Evolutionary conservation across 2,329 filamentous ascomycete genomes (phyloP).

Genomic region (Colletotrichum chrysophilum): DNA sequence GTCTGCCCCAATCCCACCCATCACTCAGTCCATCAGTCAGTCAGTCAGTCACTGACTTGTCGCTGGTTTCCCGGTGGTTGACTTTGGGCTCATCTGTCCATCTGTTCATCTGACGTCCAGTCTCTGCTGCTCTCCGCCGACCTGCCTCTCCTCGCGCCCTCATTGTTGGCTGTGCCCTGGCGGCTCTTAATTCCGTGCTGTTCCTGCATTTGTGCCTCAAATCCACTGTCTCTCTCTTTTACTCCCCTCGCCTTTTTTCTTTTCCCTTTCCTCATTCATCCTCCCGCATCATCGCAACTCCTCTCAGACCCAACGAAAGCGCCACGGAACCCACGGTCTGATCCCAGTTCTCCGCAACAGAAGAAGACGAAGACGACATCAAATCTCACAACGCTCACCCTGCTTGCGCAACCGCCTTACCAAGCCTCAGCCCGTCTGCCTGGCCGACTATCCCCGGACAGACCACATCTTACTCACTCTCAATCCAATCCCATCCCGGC

Average conservation of each 20-base stretch:
- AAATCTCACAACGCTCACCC: background rate
- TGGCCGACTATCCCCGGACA: slow-evolving; percentile 1
- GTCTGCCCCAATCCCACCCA: background rate
- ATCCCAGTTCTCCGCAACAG: background rate
- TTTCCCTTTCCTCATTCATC: slow-evolving; percentile 5
- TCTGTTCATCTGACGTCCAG: slow-evolving; percentile 24
- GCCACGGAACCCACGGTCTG: background rate
- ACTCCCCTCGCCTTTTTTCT: slow-evolving; percentile 7
- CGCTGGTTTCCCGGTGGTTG: slow-evolving; percentile 12
- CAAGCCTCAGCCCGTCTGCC: background rate
- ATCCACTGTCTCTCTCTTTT: slow-evolving; percentile 1
- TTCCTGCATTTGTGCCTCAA: slow-evolving; percentile 32
- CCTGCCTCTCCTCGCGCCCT: slow-evolving; percentile 12
- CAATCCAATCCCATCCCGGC: background rate
- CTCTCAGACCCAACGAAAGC: background rate
- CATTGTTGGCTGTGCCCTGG: slow-evolving; percentile 7
- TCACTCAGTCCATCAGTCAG: background rate
- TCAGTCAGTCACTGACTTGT: background rate
- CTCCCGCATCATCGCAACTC: background rate
- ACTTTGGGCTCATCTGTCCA: slow-evolving; percentile 27
- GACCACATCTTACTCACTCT: background rate
- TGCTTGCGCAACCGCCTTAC: background rate
- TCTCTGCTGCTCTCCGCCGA: background rate
- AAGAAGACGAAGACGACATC: background rate
- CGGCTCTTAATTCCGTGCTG: slow-evolving; percentile 23